Percentiles rank a stretch among this genome's conserved stretches.
Conservation (phyloP, 2,329 filamentous ascomycete genomes). For the Apiospora hydei region DNA sequence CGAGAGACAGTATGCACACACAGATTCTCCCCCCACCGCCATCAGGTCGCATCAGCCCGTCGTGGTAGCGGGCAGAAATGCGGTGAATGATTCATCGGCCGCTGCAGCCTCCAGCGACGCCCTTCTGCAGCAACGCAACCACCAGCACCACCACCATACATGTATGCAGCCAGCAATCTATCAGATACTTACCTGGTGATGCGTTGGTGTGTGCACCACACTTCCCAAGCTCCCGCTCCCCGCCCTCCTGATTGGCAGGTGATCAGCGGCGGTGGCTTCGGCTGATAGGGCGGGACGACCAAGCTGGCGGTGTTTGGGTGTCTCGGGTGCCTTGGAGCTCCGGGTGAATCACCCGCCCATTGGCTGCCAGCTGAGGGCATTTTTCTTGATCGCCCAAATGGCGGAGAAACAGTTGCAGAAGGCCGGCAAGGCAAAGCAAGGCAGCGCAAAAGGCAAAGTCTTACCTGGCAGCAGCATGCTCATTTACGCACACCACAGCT, state of each 20-base stretch:
- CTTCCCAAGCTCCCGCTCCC: not conserved
- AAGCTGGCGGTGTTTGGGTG: constrained; percentile 7
- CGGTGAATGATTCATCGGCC: constrained; percentile 23
- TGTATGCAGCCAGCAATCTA: constrained; percentile 1
- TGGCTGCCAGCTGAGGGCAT: not conserved
- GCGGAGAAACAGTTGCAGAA: constrained; percentile 6
- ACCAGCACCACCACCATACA: not conserved
- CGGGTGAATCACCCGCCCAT: not conserved
- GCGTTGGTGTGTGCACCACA: not conserved
- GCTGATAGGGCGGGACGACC: constrained; percentile 16
- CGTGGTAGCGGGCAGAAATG: constrained; percentile 15
- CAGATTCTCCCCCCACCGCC: not conserved
- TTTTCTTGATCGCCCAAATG: not conserved
- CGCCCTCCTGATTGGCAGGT: not conserved
- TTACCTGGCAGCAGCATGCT: not conserved
- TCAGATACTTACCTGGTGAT: not conserved
- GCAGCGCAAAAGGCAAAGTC: not conserved
- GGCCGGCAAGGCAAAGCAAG: not conserved
- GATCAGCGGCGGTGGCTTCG: constrained; percentile 1
- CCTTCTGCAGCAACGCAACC: constrained; percentile 14
- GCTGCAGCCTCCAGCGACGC: not conserved
- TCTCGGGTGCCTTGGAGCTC: not conserved
- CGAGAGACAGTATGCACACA: not conserved
- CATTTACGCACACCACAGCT: not conserved
- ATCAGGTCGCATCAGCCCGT: constrained; percentile 13